Conservation (phyloP, 1,139 yeast genomes). For the Ashbya aceris region DNA sequence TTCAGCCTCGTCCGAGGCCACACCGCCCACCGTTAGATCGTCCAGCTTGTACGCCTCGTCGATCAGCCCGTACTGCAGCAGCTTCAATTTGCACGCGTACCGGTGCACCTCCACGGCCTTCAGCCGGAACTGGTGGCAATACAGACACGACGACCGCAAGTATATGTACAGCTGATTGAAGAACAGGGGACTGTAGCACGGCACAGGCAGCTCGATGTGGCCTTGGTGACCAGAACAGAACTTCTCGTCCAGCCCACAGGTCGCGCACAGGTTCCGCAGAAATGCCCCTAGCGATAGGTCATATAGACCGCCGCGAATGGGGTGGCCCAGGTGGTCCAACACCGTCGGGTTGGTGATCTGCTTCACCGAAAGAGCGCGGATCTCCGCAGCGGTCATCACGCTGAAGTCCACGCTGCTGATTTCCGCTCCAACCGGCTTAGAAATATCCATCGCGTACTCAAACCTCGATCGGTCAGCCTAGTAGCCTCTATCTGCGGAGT, state of each 20-base stretch:
- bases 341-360: conserved; percentile 94
- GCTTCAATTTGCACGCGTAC: conserved; percentile 65
- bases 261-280: conserved; percentile 76
- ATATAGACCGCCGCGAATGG: conserved; percentile 85
- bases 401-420: conserved; percentile 90
- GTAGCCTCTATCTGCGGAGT: neutral
- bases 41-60: conserved; percentile 72
- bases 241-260: conserved; percentile 93
- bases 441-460: conserved; percentile 62
- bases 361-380: conserved; percentile 79
- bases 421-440: conserved; percentile 93
- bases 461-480: too few relatives aligned
- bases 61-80: conserved; percentile 82
- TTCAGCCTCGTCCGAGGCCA: conserved; percentile 31
- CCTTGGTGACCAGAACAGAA: conserved; percentile 98
- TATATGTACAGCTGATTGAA: conserved; percentile 83
- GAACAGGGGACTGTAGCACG: conserved; percentile 90
- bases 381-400: conserved; percentile 71
- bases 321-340: conserved; percentile 92
- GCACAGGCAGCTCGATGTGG: conserved; percentile 91
- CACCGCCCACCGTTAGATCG: conserved; percentile 39
- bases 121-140: conserved; percentile 79
- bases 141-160: conserved; percentile 78
- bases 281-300: conserved; percentile 94
- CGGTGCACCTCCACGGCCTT: conserved; percentile 61